Conservation (phyloP, 805 yeast genomes). For the Starmera dryadoides region DNA sequence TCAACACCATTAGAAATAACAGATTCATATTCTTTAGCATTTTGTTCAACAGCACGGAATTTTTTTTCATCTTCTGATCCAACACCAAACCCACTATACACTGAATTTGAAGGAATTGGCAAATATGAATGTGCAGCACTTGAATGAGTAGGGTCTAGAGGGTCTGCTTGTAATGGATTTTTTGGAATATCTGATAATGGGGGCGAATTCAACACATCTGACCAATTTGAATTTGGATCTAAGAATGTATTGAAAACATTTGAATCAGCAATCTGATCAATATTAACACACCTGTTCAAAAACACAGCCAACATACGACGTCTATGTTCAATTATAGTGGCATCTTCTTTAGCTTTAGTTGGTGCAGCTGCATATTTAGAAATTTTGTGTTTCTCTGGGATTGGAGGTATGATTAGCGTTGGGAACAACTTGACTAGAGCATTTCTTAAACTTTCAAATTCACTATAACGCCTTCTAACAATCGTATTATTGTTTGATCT, state of each 20-base stretch:
- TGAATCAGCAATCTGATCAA: constrained; percentile 50
- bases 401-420: constrained; percentile 81
- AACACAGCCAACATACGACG: constrained; percentile 75
- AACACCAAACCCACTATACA: constrained; percentile 11
- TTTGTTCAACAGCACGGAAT: constrained; percentile 33
- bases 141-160: constrained; percentile 49
- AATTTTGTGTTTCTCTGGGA: constrained; percentile 76
- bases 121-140: constrained; percentile 54
- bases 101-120: constrained; percentile 46
- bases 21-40: constrained; percentile 38
- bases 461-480: constrained; percentile 84
- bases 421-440: constrained; percentile 71
- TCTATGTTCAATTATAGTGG: constrained; percentile 54
- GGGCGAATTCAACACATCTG: constrained; percentile 59
- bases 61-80: constrained; percentile 28
- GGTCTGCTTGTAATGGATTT: constrained; percentile 50
- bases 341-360: constrained; percentile 33
- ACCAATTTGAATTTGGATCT: constrained; percentile 89
- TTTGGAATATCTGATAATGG: constrained; percentile 48
- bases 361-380: constrained; percentile 35
- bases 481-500: constrained; percentile 44
- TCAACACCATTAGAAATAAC: constrained; percentile 44
- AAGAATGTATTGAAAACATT: constrained; percentile 69
- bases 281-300: constrained; percentile 65
- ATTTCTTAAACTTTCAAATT: constrained; percentile 78